Evolutionary conservation across 1,139 yeast species (phyloP), one percentile per base, ranked within the genome.

Genomic region (Yamadazyma spencermartinsiae): DNA sequence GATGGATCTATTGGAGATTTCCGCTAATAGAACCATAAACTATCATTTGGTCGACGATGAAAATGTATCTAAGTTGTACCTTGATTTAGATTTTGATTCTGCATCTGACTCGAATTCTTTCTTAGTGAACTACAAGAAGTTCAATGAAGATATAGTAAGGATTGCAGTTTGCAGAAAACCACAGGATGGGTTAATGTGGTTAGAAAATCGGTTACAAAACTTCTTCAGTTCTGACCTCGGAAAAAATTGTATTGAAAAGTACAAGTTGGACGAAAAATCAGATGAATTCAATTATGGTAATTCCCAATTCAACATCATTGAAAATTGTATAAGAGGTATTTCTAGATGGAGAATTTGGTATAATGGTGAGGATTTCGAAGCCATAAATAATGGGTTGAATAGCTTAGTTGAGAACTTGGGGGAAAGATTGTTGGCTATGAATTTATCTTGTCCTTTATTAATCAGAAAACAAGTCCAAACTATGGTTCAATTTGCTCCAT

Each of bases 291-390:
- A 86, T 39, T 75, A 80, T 46, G 94, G 95, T 0, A 76, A 83
- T 40, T 78, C 96, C 0, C 97, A 90, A 55, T 81, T 92, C 48
- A 83, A 82, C 55, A 79, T 89, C 19, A 87, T 89, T 28, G 98
- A 92, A 60, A 85, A 95, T 31, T 84, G 95, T 48, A 79, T 92
- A 21, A 76, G 96, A 45, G 98, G 98, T 28, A 84, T 94, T 27
- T 81, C 94, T n/a, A 77, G 99, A 54, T 92, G 98, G 98, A 81
- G 89, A 53, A 83, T 89, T 20, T 90, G 97, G 96, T 89, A 88
- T 54, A 64, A 62, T 31, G 79, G 77, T 3, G 75, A 76, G 3
- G 94, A 87, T 53, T 79, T 79, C 48, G 79, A 79, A 27, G 70
- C 67, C 13, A 76, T 78, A 27, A 74, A 81, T 42, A 75, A 68